These are phyloP conservation scores for Petunia axillaris DNA, from an alignment of 257 asterid species.

Conservation along the genomic window DNA sequence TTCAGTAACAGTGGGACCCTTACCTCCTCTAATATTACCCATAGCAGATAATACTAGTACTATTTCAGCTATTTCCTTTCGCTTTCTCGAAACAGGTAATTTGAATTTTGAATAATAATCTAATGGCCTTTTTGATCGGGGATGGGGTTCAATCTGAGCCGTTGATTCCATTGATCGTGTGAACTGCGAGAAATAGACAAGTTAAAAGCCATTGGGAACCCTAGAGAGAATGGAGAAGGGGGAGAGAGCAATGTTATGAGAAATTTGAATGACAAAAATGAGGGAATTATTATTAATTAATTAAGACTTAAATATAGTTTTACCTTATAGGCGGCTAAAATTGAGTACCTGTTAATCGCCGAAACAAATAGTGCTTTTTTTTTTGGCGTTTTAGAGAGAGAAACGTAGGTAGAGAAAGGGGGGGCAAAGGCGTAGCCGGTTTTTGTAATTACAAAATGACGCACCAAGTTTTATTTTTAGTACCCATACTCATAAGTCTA, in stretches of 20 bases:
- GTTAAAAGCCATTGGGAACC: constrained; percentile 60
- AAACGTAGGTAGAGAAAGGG: too few species aligned
- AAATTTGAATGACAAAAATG: constrained; percentile 16
- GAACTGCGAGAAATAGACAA: constrained; percentile 58
- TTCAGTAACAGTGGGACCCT: constrained; percentile 73
- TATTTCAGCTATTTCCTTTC: constrained; percentile 82
- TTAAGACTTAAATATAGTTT: constrained; percentile 40
- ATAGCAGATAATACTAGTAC: constrained; percentile 83
- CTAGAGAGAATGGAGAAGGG: constrained; percentile 33
- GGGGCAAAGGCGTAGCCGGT: too few species aligned
- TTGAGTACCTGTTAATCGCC: constrained; percentile 26
- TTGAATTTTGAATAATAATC: constrained; percentile 44
- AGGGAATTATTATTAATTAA: constrained; percentile 35
- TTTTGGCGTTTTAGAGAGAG: constrained; percentile 30
- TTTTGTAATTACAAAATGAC: too few species aligned
- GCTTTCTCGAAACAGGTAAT: constrained; percentile 35
- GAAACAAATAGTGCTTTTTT: background rate
- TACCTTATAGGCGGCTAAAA: constrained; percentile 78
- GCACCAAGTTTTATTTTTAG: too few species aligned
- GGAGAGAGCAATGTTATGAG: constrained; percentile 25
- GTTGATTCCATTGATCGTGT: constrained; percentile 41
- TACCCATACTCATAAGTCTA: too few species aligned
- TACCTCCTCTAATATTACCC: constrained; percentile 96
- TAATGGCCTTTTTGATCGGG: constrained; percentile 51
- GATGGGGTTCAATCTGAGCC: constrained; percentile 39